Base-by-base conservation (phyloP, 768 basidiomycete species). In the Hygrocybe punicea region DNA sequence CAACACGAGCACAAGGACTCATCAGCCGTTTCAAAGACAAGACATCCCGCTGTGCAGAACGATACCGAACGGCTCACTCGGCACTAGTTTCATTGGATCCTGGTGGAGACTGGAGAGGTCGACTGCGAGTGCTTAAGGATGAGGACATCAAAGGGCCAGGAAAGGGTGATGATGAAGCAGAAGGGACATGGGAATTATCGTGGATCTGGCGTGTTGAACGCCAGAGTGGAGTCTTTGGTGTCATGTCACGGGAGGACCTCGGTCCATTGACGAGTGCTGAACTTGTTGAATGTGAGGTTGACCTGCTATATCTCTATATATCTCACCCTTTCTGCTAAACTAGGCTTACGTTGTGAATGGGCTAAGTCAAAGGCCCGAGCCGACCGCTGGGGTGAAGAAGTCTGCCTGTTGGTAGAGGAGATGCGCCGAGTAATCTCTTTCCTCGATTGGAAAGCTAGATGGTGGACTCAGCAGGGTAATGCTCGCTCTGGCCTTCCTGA, bases 121-220 rank as follows among this genome's bases (percentile, higher is more conserved):
- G 14, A 2, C 19, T 58, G n/a, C 10, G 33, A 2, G 19, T 13
- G 4, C 53, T 58, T 14, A 23, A 24, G 2, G n/a, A 53, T 6
- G 14, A 40, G 10, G 51, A 58, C 37, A 29, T 58, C 29, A 46
- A 39, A 6, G 52, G 36, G n/a, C 52, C 39, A 11, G n/a, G 17
- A 10, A 40, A 24, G 39, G 23, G 7, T 52, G 51, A 53, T 25
- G 37, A 54, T 42, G 53, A 54, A 17, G 35, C 25, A 21, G 57
- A 58, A 23, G 45, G 57, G 9, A 39, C 53, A 2, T 33, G 57
- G 9, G 33, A 45, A 29, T 9, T 54, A 1, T 54, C 52, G 5
- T 58, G 57, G 57, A 58, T 58, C 16, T 58, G 57, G 57, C 10
- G 23, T 34, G 51, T 54, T 9, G 19, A 40, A 13, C 29, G 25